A percentile compares a stretch with the other conserved stretches of the same genome.
phyloP scores from a whole-genome alignment of 2,329 filamentous ascomycete species.

The Cryphonectria parasitica region DNA sequence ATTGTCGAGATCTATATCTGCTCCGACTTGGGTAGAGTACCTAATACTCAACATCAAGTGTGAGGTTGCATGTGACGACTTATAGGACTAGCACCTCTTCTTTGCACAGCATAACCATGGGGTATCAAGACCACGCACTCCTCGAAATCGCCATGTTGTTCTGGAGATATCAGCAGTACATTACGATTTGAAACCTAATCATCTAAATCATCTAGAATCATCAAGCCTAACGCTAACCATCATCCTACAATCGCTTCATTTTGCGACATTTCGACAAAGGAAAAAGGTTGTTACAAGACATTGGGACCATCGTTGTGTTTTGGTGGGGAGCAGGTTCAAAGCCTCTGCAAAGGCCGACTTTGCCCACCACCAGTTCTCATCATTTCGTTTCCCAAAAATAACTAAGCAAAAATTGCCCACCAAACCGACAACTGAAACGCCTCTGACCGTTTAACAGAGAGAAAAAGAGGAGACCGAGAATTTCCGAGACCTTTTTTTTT shows the following conservation, averaged over 20 bases:
- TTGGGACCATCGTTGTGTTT: constrained; percentile 1
- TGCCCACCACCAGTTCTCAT: constrained; percentile 19
- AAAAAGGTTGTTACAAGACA: constrained; percentile 6
- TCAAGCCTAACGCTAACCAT: constrained; percentile 4
- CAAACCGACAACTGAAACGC: constrained; percentile 9
- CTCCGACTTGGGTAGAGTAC: background rate
- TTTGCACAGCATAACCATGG: background rate
- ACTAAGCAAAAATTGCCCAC: background rate
- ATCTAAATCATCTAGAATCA: constrained; percentile 11
- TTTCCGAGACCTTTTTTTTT: background rate
- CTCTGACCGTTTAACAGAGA: background rate
- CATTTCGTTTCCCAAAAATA: constrained; percentile 12
- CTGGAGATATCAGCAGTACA: background rate
- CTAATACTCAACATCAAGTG: background rate
- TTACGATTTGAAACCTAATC: background rate
- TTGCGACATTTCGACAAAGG: constrained; percentile 9
- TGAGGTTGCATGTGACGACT: constrained; percentile 1
- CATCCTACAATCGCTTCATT: constrained; percentile 6
- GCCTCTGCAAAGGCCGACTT: background rate
- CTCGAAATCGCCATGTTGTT: background rate
- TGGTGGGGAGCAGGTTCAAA: background rate
- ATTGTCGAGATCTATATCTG: background rate
- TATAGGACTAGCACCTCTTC: constrained; percentile 3
- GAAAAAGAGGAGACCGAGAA: background rate
- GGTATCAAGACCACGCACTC: background rate